Base-by-base conservation (phyloP, 1,284 basidiomycete genomes). In the Apiotrichum laibachii region DNA sequence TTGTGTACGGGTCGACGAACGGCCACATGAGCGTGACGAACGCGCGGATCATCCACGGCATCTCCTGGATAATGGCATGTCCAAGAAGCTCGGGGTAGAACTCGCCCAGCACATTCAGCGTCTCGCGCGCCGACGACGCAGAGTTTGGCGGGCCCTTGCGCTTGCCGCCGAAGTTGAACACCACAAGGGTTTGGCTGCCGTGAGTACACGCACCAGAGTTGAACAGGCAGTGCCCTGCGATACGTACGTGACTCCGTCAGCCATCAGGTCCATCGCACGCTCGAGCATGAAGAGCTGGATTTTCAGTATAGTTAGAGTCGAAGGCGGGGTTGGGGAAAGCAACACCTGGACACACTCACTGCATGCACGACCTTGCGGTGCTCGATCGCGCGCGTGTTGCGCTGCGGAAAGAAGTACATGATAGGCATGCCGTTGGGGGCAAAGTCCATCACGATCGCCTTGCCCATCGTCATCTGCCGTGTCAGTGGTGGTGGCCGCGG, bases 91-190 rank as follows among this genome's bases (percentile, higher is more conserved):
- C 73, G 56, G 75, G 71, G 54, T 73, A 71, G 51, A 68, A 63
- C 11, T 63, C 42, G 26, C 64, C 60, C 15, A 75, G 57, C 50
- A 69, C 68, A 54, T 70, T 60, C 34, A 72, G 56, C 16, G 63
- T 62, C 51, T 70, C 60, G 34, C 66, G 64, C 19, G 68, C 67
- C 42, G 70, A 62, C 1, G 64, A 52, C 42, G 71, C 55, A 39
- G 66, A 68, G 4, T 68, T 69, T 5, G 70, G 69, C 10, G 70
- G 69, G 21, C 73, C 70, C 62, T 74, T 64, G 15, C 71, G 64
- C 52, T 76, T 75, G 9, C 73, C 76, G n/a, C 63, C 59, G 59
- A 76, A 73, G 59, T 74, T 73, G 63, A 77, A 72, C 15, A 76
- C 56, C 43, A 72, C 68, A 4, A 67, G 48, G 12, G 64, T 59